Evolutionary conservation across 306 rosid genomes (phyloP), one percentile per base, ranked within the genome.

Genomic region (Arachis hypogaea): DNA sequence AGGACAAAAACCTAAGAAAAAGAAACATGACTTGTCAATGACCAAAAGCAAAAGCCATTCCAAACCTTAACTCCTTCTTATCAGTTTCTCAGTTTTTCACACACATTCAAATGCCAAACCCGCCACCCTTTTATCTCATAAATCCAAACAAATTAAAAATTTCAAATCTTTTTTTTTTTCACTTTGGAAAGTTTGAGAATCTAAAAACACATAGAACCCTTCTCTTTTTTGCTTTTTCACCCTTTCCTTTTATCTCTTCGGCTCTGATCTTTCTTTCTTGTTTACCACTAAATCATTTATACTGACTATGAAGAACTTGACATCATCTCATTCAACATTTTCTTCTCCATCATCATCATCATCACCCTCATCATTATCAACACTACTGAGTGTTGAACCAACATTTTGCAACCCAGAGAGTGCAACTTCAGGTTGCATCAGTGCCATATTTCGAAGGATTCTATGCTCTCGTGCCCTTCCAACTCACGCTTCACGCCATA

Each of bases 41-140:
- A 52, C 80, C 82, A 77, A 68, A 74, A 73, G 66, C 71, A 78
- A 41, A 9, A 55, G 46, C 43, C 61, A 7, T 71, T 22, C 16
- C 60, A 63, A 30, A 46, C 12, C 45, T 33, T 22, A 29, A 41
- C 63, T 52, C 9, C 54, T 79, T 67, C 75, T 65, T 4, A 33
- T 33, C 38, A 2, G 38, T 2, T 33, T 33, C 38, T 33, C 38
- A 33, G 38, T 33, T 33, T 33, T 33, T 33, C 78, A 5, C 29
- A 22, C 78, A 54, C 73, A 77, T 94, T 94, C 95, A 92, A 94
- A 92, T 85, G 74, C 86, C 84, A 78, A 88, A 68, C 97, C 97
- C 99, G 97, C 97, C 91, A 88, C 71, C 73, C 67, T 18, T 73
- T 28, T 65, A 40, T 73, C 51, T 49, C n/a, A 22, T 50, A 63